Conservation (phyloP, 805 yeast species). For the Yueomyces sp. region DNA sequence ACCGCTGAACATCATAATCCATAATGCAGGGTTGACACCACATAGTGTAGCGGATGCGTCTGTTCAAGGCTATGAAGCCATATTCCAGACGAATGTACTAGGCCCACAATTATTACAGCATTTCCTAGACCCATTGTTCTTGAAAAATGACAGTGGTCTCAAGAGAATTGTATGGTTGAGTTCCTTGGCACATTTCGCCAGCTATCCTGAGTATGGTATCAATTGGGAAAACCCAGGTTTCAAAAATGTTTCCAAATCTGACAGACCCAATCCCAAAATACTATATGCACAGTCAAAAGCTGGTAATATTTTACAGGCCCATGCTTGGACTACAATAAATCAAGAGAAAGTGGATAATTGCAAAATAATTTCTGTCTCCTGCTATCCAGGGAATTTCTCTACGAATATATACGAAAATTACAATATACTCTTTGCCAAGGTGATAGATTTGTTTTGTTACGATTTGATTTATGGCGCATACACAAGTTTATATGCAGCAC, state of each 20-base stretch:
- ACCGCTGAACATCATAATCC: conserved; percentile 22
- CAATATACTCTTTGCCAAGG: conserved; percentile 1
- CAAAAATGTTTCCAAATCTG: conserved; percentile 6
- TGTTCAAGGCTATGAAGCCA: conserved; percentile 25
- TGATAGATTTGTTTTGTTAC: conserved; percentile 5
- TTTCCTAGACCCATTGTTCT: conserved; percentile 25
- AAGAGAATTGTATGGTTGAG: conserved; percentile 30
- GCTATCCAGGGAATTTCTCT: conserved; percentile 25
- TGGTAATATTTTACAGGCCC: conserved; percentile 21
- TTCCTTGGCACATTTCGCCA: conserved; percentile 22
- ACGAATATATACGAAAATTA: conserved; percentile 19
- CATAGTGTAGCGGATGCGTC: conserved; percentile 14
- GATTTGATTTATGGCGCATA: conserved; percentile 24
- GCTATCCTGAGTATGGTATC: conserved; percentile 22
- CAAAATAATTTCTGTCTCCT: conserved; percentile 21
- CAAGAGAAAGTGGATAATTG: conserved; percentile 9
- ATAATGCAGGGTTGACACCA: conserved; percentile 28
- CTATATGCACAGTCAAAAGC: conserved; percentile 29
- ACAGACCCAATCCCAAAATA: conserved; percentile 7
- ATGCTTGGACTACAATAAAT: conserved; percentile 23
- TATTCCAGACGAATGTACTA: conserved; percentile 26
- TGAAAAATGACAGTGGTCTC: conserved; percentile 18
- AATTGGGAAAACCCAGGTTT: conserved; percentile 20
- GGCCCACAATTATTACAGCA: conserved; percentile 28
- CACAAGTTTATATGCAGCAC: conserved; percentile 25